A percentile compares a stretch with the other conserved stretches of the same genome.
Conservation (phyloP, 345 rosid species). For the Syzygium oleosum region DNA sequence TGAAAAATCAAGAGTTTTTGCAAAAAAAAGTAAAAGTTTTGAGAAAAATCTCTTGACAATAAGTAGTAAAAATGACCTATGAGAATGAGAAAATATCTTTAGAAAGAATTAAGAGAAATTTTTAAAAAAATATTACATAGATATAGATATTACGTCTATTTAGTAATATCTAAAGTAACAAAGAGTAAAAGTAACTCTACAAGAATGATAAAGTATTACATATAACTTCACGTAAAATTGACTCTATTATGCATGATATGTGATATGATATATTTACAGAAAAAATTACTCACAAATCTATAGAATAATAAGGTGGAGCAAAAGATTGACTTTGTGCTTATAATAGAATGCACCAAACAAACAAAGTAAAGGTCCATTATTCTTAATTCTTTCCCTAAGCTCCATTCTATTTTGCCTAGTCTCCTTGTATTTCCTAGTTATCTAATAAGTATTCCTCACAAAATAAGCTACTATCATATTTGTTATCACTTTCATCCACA, state of each 20-base stretch:
- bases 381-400: not conserved
- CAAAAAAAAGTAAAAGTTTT: not conserved
- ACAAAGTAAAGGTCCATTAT: not conserved
- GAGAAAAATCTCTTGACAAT: not conserved
- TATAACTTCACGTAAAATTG: not conserved
- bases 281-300: not conserved
- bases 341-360: not conserved
- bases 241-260: not conserved
- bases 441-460: not conserved
- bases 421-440: not conserved
- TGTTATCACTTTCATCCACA: not conserved
- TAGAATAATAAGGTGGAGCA: not conserved
- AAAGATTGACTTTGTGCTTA: not conserved
- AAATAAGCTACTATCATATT: not conserved
- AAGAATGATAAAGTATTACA: not conserved
- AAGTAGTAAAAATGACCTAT: not conserved
- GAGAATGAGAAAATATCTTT: not conserved
- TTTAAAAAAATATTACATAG: not conserved
- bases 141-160: not conserved
- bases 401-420: not conserved
- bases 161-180: not conserved
- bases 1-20: not conserved
- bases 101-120: not conserved
- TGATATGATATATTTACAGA: not conserved
- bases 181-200: not conserved